Evolutionary conservation across 768 basidiomycete genomes (phyloP).

Genomic region (Leccinum arenicola): DNA sequence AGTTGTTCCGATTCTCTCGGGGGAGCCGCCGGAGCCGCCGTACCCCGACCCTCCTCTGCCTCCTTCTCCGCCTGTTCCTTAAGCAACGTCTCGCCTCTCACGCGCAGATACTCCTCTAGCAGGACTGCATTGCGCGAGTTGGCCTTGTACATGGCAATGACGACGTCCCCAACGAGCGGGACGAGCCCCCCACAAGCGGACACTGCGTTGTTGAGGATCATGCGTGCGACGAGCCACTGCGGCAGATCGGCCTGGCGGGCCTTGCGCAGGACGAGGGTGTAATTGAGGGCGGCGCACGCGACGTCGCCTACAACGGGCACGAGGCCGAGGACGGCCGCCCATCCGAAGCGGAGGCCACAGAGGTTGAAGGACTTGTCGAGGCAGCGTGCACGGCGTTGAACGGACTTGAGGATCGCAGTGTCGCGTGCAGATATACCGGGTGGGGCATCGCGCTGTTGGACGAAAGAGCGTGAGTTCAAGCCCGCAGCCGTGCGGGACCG

Average conservation of each 20-base stretch:
- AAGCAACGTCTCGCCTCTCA: slow-evolving; percentile 73
- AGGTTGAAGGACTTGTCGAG: slow-evolving; percentile 85
- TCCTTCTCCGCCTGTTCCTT: slow-evolving; percentile 41
- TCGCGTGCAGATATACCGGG: slow-evolving; percentile 78
- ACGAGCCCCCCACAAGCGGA: slow-evolving; percentile 65
- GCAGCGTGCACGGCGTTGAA: slow-evolving; percentile 76
- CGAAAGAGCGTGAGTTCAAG: slow-evolving; percentile 6
- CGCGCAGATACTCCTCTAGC: slow-evolving; percentile 78
- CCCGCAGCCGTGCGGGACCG: slow-evolving; percentile 1
- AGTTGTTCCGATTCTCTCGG: slow-evolving; percentile 37
- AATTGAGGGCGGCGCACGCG: slow-evolving; percentile 62
- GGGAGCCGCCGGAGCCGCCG: slow-evolving; percentile 17
- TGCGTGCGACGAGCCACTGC: slow-evolving; percentile 61
- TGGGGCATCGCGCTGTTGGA: slow-evolving; percentile 61
- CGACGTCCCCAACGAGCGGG: slow-evolving; percentile 73
- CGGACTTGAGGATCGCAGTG: slow-evolving; percentile 65
- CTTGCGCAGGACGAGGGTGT: slow-evolving; percentile 73
- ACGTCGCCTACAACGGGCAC: slow-evolving; percentile 71
- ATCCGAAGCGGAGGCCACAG: slow-evolving; percentile 82
- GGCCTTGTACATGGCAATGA: slow-evolving; percentile 77
- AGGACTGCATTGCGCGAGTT: slow-evolving; percentile 88
- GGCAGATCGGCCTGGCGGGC: slow-evolving; percentile 71
- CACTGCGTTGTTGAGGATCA: slow-evolving; percentile 76
- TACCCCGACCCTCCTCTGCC: slow-evolving; percentile 16
- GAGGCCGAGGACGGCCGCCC: slow-evolving; percentile 78